phyloP scores from a whole-genome alignment of 176 grass and related monocot genomes.

The Aegilops tauschii region DNA sequence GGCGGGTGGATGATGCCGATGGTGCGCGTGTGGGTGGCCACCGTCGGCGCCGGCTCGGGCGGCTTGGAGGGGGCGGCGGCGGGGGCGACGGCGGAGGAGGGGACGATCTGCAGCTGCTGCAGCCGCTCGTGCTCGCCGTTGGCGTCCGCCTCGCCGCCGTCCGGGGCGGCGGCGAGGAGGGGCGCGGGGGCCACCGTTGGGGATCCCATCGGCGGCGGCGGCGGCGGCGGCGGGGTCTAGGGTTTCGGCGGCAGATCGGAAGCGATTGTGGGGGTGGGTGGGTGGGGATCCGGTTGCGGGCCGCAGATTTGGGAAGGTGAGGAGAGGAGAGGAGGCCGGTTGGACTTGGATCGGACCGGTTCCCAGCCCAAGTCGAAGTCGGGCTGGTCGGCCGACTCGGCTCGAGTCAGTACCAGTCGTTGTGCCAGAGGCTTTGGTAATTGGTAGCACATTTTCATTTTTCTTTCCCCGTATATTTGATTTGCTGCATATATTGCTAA shows the following conservation, averaged over 20 bases:
- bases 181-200: slow-evolving; percentile 17
- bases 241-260: slow-evolving; percentile 46
- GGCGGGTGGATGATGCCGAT: slow-evolving; percentile 96
- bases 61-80: background rate
- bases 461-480: no score
- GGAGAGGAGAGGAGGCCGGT: no score
- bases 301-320: no score
- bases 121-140: background rate
- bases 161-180: slow-evolving; percentile 16
- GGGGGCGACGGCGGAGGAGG: background rate
- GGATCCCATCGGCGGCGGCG: background rate
- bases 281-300: no score
- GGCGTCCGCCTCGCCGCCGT: background rate
- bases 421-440: no score
- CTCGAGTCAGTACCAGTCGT: no score
- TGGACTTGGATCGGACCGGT: no score
- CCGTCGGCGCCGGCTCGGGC: slow-evolving; percentile 32
- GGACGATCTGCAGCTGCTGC: slow-evolving; percentile 10
- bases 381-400: no score
- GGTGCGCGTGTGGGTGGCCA: slow-evolving; percentile 72
- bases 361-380: no score
- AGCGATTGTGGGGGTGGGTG: background rate
- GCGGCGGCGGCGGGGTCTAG: slow-evolving; percentile 14
- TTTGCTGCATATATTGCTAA: no score
- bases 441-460: no score